Evolutionary conservation across 345 rosid genomes (phyloP), one percentile per base, ranked within the genome.

Genomic region (Sisymbrium irio): DNA sequence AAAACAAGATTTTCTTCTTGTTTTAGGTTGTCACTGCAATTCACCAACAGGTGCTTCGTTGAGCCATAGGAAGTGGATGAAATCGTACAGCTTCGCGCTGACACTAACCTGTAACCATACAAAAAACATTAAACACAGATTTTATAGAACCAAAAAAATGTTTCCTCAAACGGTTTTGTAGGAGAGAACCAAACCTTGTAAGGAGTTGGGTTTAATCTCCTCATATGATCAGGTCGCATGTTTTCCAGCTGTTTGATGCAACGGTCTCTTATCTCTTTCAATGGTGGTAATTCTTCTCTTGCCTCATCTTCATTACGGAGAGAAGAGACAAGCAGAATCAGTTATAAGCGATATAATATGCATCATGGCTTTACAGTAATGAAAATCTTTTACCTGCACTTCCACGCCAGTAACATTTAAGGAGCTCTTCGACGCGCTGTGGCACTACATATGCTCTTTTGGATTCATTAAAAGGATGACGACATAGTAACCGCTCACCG

Each of bases 11-110:
- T 67, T 19, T 32, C 27, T 69, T 33, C 39, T 69, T 45, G 12
- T n/a, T 27, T 27, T 27, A 27, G 28, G 28, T 27, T 27, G 4
- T 77, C 53, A 92, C 30, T 84, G 89, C 81, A 95, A 77, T 82
- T 92, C 99, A 55, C 99, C 99, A 0, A 95, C 97, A 2, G 99
- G 99, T 8, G 97, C 99, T 83, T 95, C 99, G 7, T 92, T 95
- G 73, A 95, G 96, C 99, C 99, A 95, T 41, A 95, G 82, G 78
- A 85, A 86, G 80, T 95, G 97, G 71, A 92, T 92, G 81, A 95
- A 95, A 71, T 95, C 97, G 25, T 95, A 95, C 77, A 92, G 75
- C 74, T 86, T 89, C 8, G 86, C 86, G 35, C 92, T 92, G n/a
- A 92, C 97, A 49, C 97, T 92, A 79, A 92, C 99, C 98, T 89